Percentiles rank a stretch among this genome's conserved stretches.
Conservation (phyloP, 192 early-diverging fungal genomes). For the Umbelopsis ramanniana region DNA sequence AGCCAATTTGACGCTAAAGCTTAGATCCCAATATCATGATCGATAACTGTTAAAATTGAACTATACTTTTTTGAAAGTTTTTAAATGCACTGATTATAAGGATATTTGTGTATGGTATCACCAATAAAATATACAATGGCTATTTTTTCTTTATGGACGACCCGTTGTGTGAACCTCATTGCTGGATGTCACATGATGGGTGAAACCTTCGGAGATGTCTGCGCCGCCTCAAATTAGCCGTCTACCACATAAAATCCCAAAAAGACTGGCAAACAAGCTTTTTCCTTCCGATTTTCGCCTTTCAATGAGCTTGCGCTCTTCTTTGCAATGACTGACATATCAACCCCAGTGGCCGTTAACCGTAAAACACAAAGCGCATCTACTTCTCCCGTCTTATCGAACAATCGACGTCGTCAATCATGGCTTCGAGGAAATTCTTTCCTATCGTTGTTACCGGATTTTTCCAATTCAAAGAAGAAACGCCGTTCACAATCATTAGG, state of each 20-base stretch:
- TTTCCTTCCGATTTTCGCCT: conserved; percentile 13
- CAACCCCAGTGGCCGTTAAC: not conserved
- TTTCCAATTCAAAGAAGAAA: not conserved
- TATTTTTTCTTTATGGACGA: no score
- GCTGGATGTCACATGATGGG: not conserved
- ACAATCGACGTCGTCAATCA: conserved; percentile 14
- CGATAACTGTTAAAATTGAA: no score
- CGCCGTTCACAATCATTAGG: conserved; percentile 9
- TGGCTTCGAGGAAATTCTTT: conserved; percentile 21
- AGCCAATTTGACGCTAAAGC: not conserved
- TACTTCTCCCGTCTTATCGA: not conserved
- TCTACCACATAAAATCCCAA: not conserved
- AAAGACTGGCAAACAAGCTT: conserved; percentile 14
- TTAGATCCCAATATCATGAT: no score
- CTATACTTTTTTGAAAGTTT: no score
- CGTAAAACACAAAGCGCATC: not conserved
- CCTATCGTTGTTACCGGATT: not conserved
- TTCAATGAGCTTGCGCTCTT: not conserved
- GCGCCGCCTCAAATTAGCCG: not conserved
- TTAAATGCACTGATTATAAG: no score
- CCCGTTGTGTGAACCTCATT: not conserved
- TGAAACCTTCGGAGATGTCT: not conserved
- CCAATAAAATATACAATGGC: no score
- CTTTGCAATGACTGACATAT: conserved; percentile 16
- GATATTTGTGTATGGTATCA: no score